Evolutionary conservation across 164 flowering plant genomes (phyloP).

Genomic region (Sedum album): DNA sequence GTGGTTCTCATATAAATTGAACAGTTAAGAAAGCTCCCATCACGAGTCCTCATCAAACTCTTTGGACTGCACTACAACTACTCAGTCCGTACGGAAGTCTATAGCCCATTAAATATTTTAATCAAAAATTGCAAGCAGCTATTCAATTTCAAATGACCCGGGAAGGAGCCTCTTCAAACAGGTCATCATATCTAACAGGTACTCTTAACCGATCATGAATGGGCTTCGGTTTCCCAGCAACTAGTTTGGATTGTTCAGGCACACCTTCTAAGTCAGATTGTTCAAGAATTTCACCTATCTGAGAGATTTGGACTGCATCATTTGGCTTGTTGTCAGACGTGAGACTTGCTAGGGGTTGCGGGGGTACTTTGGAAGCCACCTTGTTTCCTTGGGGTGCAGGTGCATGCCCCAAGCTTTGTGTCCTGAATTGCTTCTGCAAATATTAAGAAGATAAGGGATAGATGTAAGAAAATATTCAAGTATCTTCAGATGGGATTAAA

Average conservation of each 20-base stretch:
- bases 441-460: neutral
- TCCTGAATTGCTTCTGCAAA: conserved; percentile 76
- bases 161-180: conserved; percentile 32
- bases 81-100: no score
- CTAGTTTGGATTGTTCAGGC: conserved; percentile 13
- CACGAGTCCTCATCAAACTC: no score
- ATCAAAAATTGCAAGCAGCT: neutral
- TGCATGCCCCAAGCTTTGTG: conserved; percentile 21
- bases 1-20: no score
- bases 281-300: conserved; percentile 4
- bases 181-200: conserved; percentile 67
- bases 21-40: no score
- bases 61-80: no score
- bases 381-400: conserved; percentile 14
- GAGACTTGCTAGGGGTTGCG: conserved; percentile 11
- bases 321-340: conserved; percentile 12
- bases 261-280: neutral
- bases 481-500: neutral
- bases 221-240: conserved; percentile 27
- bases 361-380: conserved; percentile 14
- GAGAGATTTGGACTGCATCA: conserved; percentile 15
- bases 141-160: neutral
- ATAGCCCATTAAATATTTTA: no score
- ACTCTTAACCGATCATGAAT: conserved; percentile 59
- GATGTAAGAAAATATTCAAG: neutral